Base-by-base conservation (phyloP, 2,329 filamentous ascomycete species). In the Microascus cirrosus region DNA sequence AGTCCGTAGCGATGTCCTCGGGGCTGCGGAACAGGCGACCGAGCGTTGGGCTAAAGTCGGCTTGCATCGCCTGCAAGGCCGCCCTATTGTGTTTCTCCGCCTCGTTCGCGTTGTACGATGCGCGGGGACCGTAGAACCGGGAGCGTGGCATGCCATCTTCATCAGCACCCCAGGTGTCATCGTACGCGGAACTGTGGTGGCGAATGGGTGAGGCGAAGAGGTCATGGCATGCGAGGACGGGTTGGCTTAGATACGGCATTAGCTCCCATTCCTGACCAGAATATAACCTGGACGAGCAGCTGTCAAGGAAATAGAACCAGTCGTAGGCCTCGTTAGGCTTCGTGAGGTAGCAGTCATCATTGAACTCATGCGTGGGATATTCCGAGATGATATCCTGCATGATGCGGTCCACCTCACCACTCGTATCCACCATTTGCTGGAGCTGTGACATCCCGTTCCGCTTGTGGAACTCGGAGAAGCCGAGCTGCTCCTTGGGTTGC, bases 231-330 rank as follows among this genome's bases (percentile, higher is more conserved):
- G 90, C 94, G 1, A 97, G 80, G 18, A 94, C 81, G 0, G 93
- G 86, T 63, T 94, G 89, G 65, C 86, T 89, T 54, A 97, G 81
- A 69, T 99, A 99, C 0, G 90, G 86, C 0, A 82, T 83, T 18
- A 99, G 76, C 70, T 99, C 94, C 89, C 94, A 99, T 58, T 95
- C 92, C 69, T 96, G 93, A 60, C 82, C 85, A n/a, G 83, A 76
- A 67, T 86, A 95, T 1, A 97, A 80, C 45, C 86, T 84, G 1
- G 86, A 85, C 25, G 90, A 90, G 61, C 95, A 85, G 0, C 78
- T 76, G 65, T 97, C 94, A 70, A 96, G 89, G 71, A 99, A 97
- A 69, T 95, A 79, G 58, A 99, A 81, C 94, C 94, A 99, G 66
- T 96, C 93, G 70, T 96, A 95, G 0, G 90, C 90, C 69, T 81